Percentiles rank a stretch among this genome's conserved stretches.
These are phyloP conservation scores for Botrytis galanthina DNA, from an alignment of 2,329 filamentous ascomycete genomes.

Conservation along the genomic window DNA sequence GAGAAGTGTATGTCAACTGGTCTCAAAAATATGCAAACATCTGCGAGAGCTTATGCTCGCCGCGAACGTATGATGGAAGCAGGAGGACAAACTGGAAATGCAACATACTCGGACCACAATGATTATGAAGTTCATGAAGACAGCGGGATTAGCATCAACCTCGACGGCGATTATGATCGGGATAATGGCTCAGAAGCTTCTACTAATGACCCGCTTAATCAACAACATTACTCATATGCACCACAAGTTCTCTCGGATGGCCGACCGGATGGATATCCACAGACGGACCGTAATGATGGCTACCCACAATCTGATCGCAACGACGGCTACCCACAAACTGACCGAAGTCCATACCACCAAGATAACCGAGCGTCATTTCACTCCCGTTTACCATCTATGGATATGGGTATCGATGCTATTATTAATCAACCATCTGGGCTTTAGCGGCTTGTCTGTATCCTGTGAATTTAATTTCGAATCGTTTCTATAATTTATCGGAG, in stretches of 20 bases:
- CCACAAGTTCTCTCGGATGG: constrained; percentile 16
- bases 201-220: constrained; percentile 12
- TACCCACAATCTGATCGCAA: constrained; percentile 12
- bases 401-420: constrained; percentile 61
- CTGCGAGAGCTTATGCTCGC: constrained; percentile 62
- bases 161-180: constrained; percentile 43
- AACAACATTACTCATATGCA: constrained; percentile 21
- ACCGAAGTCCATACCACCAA: constrained; percentile 9
- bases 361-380: constrained; percentile 4
- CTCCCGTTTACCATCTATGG: constrained; percentile 50
- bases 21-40: constrained; percentile 74
- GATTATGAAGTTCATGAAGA: constrained; percentile 46
- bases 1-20: constrained; percentile 77
- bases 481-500: constrained; percentile 1
- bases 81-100: constrained; percentile 10
- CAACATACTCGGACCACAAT: constrained; percentile 7
- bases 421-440: constrained; percentile 49
- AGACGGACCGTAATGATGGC: constrained; percentile 14
- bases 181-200: constrained; percentile 25
- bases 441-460: not conserved
- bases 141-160: constrained; percentile 65
- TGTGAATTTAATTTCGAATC: not conserved
- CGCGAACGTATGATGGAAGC: constrained; percentile 53
- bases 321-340: constrained; percentile 4
- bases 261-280: constrained; percentile 18